phyloP scores from a whole-genome alignment of 2,329 filamentous ascomycete genomes.

The Epichloe scottii region DNA sequence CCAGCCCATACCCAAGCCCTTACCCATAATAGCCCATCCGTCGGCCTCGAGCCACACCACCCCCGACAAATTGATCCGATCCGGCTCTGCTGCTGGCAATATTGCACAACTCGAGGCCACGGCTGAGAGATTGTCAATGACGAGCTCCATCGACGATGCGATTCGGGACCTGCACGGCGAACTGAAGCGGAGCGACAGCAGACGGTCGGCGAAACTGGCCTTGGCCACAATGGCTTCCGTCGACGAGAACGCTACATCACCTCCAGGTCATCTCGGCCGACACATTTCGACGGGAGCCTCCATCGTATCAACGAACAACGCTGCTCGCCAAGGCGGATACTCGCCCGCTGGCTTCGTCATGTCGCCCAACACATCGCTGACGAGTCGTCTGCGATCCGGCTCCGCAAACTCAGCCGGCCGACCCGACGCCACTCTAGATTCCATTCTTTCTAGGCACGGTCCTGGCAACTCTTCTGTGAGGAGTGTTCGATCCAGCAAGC shows the following conservation, averaged over 20 bases:
- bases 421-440: conserved; percentile 28
- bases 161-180: conserved; percentile 62
- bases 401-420: conserved; percentile 35
- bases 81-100: conserved; percentile 51
- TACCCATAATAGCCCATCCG: conserved; percentile 37
- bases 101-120: conserved; percentile 64
- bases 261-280: conserved; percentile 21
- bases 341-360: conserved; percentile 56
- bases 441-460: conserved; percentile 35
- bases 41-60: conserved; percentile 31
- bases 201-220: conserved; percentile 49
- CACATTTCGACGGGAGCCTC: conserved; percentile 41
- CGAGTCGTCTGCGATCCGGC: conserved; percentile 40
- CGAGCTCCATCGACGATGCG: conserved; percentile 65
- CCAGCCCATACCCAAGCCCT: conserved; percentile 29
- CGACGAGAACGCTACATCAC: neutral
- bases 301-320: conserved; percentile 57
- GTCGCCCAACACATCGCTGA: conserved; percentile 52
- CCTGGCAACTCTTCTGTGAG: conserved; percentile 41
- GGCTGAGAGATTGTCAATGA: conserved; percentile 61
- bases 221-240: conserved; percentile 19
- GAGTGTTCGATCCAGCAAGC: conserved; percentile 36
- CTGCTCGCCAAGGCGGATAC: conserved; percentile 56
- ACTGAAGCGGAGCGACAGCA: conserved; percentile 57
- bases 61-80: conserved; percentile 48